Percentiles rank a stretch among this genome's conserved stretches.
Conservation (phyloP, 768 basidiomycete species). For the Pleurotus tuber-regium region DNA sequence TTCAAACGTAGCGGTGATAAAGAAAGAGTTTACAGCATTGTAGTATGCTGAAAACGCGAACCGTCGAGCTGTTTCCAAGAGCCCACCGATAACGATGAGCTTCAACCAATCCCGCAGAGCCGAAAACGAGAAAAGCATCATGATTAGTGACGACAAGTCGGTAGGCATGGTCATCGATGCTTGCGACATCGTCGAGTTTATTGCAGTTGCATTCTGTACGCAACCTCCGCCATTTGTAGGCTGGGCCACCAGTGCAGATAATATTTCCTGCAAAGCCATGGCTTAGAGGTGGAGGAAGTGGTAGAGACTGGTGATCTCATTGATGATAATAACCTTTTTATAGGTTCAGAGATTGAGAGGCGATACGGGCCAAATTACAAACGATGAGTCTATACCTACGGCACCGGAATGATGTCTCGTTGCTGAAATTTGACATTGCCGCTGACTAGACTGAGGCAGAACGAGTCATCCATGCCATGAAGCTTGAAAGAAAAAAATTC, state of each 20-base stretch:
- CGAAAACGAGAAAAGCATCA: conserved; percentile 48
- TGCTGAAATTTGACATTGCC: no score
- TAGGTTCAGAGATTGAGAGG: neutral
- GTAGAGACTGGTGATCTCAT: neutral
- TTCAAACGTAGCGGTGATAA: conserved; percentile 61
- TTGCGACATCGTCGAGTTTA: conserved; percentile 19
- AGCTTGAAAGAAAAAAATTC: no score
- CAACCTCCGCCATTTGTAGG: neutral
- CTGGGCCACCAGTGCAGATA: neutral
- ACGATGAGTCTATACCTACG: neutral
- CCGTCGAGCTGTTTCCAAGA: conserved; percentile 58
- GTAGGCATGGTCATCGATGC: conserved; percentile 8
- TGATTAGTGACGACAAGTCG: conserved; percentile 33
- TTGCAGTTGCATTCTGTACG: conserved; percentile 4
- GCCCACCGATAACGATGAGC: conserved; percentile 58
- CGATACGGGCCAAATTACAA: neutral
- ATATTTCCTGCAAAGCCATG: conserved; percentile 2
- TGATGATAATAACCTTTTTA: neutral
- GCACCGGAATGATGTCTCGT: no score
- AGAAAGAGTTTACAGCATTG: conserved; percentile 47
- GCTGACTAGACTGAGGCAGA: no score
- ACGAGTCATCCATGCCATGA: no score
- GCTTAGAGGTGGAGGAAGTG: neutral
- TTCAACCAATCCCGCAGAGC: conserved; percentile 64
- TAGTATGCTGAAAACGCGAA: conserved; percentile 39